Evolutionary conservation across 768 basidiomycete species (phyloP), one percentile per base, ranked within the genome.

Genomic region (Wakefieldia striispora): DNA sequence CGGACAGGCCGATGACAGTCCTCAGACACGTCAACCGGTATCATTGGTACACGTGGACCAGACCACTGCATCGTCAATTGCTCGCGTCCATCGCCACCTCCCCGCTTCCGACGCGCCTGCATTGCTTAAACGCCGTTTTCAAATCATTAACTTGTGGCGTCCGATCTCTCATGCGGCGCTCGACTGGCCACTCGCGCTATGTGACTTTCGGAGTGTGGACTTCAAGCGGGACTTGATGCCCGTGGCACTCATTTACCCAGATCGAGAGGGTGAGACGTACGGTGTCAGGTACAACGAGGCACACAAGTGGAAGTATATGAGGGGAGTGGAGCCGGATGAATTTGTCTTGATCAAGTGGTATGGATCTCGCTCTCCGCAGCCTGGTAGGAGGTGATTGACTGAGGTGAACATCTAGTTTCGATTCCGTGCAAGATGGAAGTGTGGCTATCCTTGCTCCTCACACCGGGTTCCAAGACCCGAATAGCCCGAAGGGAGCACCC

Each of bases 81-180:
- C 70, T 8, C 71, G 75, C 4, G 78, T 80, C 13, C 63, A 68
- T 31, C 69, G 69, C 31, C 76, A 79, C 54, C 69, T 76, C 12
- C 74, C 76, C 0, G 46, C 63, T 2, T 64, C 58, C 40, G 75
- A 78, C 35, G 75, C 67, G 0, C 66, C 66, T 53, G 62, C 29
- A 37, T 56, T 78, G 42, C 68, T 78, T 31, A 60, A 70, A 51
- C 61, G 67, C 20, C 75, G 78, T 50, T 79, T 76, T 62, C 77
- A 79, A 55, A 75, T 80, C 53, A 71, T 80, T 52, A 80, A 79
- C 60, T 61, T 81, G 49, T 81, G 80, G 80, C 71, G 79, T 19
- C 79, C 79, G 1, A 77, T 80, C 57, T 57, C 66, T 16, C 63
- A 75, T 50, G 55, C 69, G 2, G 77, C 76, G 3, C 57, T 61